Evolutionary conservation across 1,139 yeast genomes (phyloP).

Genomic region (Yamadazyma epiphylla): DNA sequence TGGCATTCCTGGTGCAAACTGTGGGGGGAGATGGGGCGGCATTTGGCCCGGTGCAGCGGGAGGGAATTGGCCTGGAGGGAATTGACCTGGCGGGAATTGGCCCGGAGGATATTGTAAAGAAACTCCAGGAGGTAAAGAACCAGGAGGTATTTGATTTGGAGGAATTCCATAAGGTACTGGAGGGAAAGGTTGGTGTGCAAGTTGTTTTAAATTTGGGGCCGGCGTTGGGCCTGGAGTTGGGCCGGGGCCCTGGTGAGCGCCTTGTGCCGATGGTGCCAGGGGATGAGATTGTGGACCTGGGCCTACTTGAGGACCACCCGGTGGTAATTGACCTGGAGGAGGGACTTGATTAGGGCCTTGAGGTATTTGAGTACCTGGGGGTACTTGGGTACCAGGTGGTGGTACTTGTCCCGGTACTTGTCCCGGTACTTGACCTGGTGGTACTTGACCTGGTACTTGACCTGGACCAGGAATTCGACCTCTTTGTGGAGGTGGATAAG

Average conservation of each 20-base stretch:
- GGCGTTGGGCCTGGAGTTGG: no score
- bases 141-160: no score
- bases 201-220: no score
- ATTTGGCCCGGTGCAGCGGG: slow-evolving; percentile 1
- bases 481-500: slow-evolving; percentile 2
- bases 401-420: neutral
- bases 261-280: no score
- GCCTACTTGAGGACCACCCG: neutral
- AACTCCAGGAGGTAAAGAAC: no score
- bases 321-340: slow-evolving; percentile 1
- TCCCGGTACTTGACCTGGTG: neutral
- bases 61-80: slow-evolving; percentile 1
- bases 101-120: no score
- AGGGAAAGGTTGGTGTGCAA: no score
- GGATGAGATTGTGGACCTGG: slow-evolving; percentile 1
- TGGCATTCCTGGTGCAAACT: slow-evolving; percentile 1
- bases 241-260: no score
- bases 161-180: no score
- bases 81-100: neutral
- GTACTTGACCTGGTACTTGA: neutral
- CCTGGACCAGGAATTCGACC: slow-evolving; percentile 1
- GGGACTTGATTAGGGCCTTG: neutral
- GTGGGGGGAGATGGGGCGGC: slow-evolving; percentile 1
- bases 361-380: slow-evolving; percentile 1
- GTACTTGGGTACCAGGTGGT: slow-evolving; percentile 1